phyloP scores from a whole-genome alignment of 305 asterid species.

The Fraxinus latifolia region DNA sequence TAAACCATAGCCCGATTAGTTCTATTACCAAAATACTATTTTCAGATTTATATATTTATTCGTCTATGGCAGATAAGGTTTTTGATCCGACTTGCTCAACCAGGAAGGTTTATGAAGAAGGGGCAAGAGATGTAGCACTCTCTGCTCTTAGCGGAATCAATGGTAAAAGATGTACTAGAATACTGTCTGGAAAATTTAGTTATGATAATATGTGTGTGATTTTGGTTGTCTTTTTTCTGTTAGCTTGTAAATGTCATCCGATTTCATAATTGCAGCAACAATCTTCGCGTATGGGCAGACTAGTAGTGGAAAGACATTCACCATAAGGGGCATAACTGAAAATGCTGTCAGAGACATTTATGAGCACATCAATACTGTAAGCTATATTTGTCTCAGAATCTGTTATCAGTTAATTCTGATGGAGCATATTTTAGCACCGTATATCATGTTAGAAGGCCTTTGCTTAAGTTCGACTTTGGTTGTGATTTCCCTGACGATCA shows the following conservation, averaged over 20 bases:
- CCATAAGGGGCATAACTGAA: slow-evolving; percentile 92
- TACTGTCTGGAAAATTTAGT: slow-evolving; percentile 7
- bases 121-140: slow-evolving; percentile 85
- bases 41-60: neutral
- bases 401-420: neutral
- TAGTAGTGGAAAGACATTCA: slow-evolving; percentile 92
- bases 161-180: slow-evolving; percentile 39
- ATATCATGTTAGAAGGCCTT: neutral
- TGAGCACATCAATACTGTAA: slow-evolving; percentile 62
- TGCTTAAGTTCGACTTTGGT: neutral
- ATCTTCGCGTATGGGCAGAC: slow-evolving; percentile 96
- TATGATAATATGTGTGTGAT: neutral
- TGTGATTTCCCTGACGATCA: slow-evolving; percentile 15
- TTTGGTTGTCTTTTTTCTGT: neutral
- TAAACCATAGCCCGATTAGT: neutral
- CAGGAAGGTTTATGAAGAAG: slow-evolving; percentile 73
- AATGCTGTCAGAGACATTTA: slow-evolving; percentile 76
- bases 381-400: slow-evolving; percentile 21
- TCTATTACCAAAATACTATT: neutral
- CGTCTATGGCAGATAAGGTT: slow-evolving; percentile 62
- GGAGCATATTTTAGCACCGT: neutral
- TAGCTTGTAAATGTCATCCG: slow-evolving; percentile 14
- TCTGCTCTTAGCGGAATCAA: slow-evolving; percentile 88
- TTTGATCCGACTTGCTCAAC: slow-evolving; percentile 72
- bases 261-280: slow-evolving; percentile 56